phyloP scores from a whole-genome alignment of 345 rosid species.

The Syzygium grande region DNA sequence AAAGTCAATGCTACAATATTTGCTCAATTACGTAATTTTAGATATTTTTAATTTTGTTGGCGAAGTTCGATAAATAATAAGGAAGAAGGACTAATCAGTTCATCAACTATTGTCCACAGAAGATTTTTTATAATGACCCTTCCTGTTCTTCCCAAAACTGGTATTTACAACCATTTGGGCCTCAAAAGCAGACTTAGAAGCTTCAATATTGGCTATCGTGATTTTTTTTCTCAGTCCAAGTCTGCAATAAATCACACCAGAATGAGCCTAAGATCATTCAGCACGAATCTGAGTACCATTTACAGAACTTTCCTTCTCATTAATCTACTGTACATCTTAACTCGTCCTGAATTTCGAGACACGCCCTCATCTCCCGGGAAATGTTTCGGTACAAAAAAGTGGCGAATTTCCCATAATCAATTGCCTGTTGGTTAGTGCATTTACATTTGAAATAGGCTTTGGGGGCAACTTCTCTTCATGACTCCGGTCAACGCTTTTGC shows the following conservation, averaged over 20 bases:
- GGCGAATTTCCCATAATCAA: background rate
- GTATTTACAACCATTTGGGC: background rate
- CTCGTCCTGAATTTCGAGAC: background rate
- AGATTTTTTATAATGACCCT: background rate
- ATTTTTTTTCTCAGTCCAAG: background rate
- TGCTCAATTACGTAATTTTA: background rate
- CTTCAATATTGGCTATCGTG: background rate
- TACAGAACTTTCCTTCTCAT: background rate
- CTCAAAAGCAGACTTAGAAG: background rate
- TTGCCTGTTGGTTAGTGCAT: slow-evolving; percentile 1
- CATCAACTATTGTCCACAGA: background rate
- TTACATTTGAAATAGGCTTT: background rate
- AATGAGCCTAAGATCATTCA: background rate
- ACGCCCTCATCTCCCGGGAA: background rate
- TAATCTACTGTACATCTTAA: background rate
- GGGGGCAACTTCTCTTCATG: background rate
- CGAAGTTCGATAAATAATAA: background rate
- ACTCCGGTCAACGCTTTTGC: background rate
- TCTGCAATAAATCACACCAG: background rate
- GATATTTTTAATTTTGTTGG: background rate
- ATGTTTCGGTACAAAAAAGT: background rate
- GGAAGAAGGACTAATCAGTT: background rate
- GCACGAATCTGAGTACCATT: background rate
- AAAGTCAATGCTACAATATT: background rate
- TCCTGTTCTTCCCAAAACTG: background rate